Evolutionary conservation across 352 stramenopile genomes (phyloP), one percentile per base, ranked within the genome.

Genomic region (Peronospora tabacina): DNA sequence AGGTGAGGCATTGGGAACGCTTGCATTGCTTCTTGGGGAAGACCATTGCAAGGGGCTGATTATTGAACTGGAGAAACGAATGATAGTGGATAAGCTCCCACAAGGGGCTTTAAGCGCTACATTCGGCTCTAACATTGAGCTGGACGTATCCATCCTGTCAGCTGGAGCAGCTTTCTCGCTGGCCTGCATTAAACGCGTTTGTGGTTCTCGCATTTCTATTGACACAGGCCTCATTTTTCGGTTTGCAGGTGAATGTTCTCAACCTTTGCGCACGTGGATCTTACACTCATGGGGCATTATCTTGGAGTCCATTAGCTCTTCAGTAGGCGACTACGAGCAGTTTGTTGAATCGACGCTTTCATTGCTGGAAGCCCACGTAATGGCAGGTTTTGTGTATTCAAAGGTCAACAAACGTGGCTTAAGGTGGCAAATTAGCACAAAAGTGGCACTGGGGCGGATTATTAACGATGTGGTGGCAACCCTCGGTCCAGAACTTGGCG

Each of bases 231-330:
- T 94, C 12, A 82, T 94, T 49, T 86, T 87, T 32, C 63, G 71
- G 0, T 79, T 90, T 59, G 72, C 73, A 1, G 59, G 68, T 2
- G 80, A 91, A 26, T 74, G 75, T 20, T 68, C 64, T 7, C 81
- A 94, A 45, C 82, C 82, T 17, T 30, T 92, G n/a, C 79, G 82
- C 9, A 86, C 78, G 10, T 94, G 80, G 82, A 84, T 88, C 39
- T 51, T 94, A 38, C 75, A 91, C 57, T 72, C 80, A 13, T 94
- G 82, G 82, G 82, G 79, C 46, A 80, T 91, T 35, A 73, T 94
- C 26, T 65, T 94, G 22, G 78, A 91, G 53, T 90, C 76, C 2
- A 75, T 88, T 10, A 82, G 70, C 39, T 69, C 77, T 2, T 82
- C 74, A 11, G 80, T 79, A 40, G 76, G 74, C 0, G 79, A 94